Conservation (phyloP, 1,284 basidiomycete species). For the Ceratobasidium theobromae region DNA sequence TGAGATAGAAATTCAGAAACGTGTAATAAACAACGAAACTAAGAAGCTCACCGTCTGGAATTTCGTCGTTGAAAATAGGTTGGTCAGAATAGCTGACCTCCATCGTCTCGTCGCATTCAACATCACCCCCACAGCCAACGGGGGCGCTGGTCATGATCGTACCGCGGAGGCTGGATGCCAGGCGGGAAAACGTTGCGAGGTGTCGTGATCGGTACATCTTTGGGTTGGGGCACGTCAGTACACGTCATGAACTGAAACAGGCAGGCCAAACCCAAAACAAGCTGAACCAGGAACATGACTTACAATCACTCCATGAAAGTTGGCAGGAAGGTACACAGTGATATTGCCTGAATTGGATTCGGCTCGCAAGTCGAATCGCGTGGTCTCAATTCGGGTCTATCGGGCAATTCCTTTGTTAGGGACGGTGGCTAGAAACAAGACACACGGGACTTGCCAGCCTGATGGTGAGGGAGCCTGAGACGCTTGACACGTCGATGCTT, state of each 20-base stretch:
- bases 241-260: background rate
- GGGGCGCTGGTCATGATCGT: conserved; percentile 27
- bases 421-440: background rate
- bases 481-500: conserved; percentile 7
- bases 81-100: conserved; percentile 26
- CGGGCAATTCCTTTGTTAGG: background rate
- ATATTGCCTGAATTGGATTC: conserved; percentile 17
- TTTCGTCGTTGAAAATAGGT: conserved; percentile 22
- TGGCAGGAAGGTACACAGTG: conserved; percentile 21
- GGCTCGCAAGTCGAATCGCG: conserved; percentile 18
- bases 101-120: conserved; percentile 26
- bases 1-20: background rate
- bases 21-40: background rate
- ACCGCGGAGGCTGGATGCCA: conserved; percentile 11
- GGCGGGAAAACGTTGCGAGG: conserved; percentile 17
- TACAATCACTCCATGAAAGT: conserved; percentile 28
- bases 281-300: background rate
- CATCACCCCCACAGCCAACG: conserved; percentile 22
- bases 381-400: conserved; percentile 24
- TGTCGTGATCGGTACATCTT: conserved; percentile 28
- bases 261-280: background rate
- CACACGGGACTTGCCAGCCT: background rate
- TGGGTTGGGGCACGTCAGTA: background rate
- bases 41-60: conserved; percentile 14
- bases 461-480: conserved; percentile 10